Evolutionary conservation across 768 basidiomycete genomes (phyloP).

Genomic region (Lyophyllum atratum): DNA sequence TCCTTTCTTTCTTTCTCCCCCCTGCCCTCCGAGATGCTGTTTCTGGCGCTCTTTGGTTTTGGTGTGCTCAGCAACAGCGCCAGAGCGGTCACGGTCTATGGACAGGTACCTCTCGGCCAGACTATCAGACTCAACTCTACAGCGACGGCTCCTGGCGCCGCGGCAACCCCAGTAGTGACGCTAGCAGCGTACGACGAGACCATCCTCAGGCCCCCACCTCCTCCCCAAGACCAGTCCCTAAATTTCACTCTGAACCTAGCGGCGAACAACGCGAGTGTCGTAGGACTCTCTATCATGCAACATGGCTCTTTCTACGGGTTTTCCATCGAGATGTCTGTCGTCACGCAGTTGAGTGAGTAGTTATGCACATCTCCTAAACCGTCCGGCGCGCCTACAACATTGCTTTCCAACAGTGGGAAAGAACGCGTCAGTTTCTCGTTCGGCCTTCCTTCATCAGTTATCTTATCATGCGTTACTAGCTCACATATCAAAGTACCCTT

Average conservation of each 20-base stretch:
- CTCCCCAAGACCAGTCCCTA: constrained; percentile 44
- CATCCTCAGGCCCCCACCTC: constrained; percentile 46
- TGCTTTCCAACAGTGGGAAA: constrained; percentile 43
- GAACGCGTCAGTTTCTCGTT: constrained; percentile 41
- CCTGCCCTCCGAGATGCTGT: constrained; percentile 8
- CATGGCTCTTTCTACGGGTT: constrained; percentile 69
- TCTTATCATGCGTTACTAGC: constrained; percentile 28
- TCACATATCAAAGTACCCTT: constrained; percentile 54
- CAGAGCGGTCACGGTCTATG: constrained; percentile 31
- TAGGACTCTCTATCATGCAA: constrained; percentile 40
- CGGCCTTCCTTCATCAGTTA: background rate
- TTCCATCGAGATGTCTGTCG: constrained; percentile 75
- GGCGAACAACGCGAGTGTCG: constrained; percentile 29
- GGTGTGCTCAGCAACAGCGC: constrained; percentile 6
- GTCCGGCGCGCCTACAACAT: background rate
- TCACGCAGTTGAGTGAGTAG: constrained; percentile 64
- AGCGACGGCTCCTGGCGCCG: constrained; percentile 19
- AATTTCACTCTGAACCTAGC: constrained; percentile 48
- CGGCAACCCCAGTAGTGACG: constrained; percentile 32
- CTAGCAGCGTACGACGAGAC: constrained; percentile 56
- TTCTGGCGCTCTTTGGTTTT: constrained; percentile 8
- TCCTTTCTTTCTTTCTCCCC: background rate
- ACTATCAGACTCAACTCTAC: constrained; percentile 1
- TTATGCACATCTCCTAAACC: background rate
- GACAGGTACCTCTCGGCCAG: constrained; percentile 30